Percentiles rank a stretch among this genome's conserved stretches.
Evolutionary conservation across 1,284 basidiomycete genomes (phyloP).

Genomic region (Apiotrichum gamsii): DNA sequence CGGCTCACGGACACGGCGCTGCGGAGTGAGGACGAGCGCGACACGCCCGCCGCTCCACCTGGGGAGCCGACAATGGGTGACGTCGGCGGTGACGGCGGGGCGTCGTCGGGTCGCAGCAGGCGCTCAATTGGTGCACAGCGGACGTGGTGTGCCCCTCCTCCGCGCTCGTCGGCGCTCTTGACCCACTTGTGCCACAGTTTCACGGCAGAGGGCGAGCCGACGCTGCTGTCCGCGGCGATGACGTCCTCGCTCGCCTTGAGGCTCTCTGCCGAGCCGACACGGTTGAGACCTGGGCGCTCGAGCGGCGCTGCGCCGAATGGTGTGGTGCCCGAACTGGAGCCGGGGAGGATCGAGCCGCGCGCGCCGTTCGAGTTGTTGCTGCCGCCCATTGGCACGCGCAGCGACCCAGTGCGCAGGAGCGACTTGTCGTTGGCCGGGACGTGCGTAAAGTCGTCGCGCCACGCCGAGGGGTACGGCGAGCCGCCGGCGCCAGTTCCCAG

Average conservation of each 20-base stretch:
- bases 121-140: neutral
- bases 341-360: slow-evolving; percentile 26
- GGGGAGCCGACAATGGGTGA: neutral
- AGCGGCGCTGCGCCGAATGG: neutral
- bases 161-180: slow-evolving; percentile 8
- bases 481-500: slow-evolving; percentile 4
- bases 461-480: slow-evolving; percentile 37
- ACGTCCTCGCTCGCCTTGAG: slow-evolving; percentile 29
- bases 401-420: slow-evolving; percentile 27
- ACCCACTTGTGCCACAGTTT: slow-evolving; percentile 36
- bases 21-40: slow-evolving; percentile 5
- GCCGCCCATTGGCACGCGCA: slow-evolving; percentile 25
- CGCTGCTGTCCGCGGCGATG: slow-evolving; percentile 1
- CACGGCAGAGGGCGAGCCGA: slow-evolving; percentile 25
- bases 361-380: slow-evolving; percentile 18
- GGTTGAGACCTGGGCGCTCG: slow-evolving; percentile 3
- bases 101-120: slow-evolving; percentile 7
- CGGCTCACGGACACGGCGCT: neutral
- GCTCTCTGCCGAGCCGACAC: slow-evolving; percentile 27
- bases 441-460: slow-evolving; percentile 18
- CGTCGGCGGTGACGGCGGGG: neutral
- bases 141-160: neutral
- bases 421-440: neutral
- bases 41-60: neutral
- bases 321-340: slow-evolving; percentile 15